A percentile compares a stretch with the other conserved stretches of the same genome.
Evolutionary conservation across 768 basidiomycete genomes (phyloP).

Genomic region (Boletus coccyginus): DNA sequence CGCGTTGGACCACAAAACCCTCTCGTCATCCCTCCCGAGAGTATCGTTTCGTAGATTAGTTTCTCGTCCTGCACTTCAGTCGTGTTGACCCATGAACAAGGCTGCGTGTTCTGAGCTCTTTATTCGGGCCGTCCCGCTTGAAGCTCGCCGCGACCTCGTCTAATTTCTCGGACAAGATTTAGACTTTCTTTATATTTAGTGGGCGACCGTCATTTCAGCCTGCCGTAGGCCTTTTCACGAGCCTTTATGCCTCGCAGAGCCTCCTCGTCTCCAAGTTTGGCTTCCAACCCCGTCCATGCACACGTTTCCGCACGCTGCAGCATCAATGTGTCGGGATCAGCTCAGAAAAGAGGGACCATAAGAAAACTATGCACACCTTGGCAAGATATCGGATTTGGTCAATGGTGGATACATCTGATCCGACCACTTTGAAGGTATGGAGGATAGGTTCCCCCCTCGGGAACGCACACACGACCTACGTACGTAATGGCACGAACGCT

Average conservation of each 20-base stretch:
- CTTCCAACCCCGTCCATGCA: conserved; percentile 58
- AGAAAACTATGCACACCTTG: conserved; percentile 40
- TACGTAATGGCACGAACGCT: conserved; percentile 55
- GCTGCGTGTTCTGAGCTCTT: too few species aligned
- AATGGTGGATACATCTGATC: conserved; percentile 55
- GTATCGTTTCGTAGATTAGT: too few species aligned
- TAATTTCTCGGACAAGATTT: conserved; percentile 21
- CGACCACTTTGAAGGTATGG: conserved; percentile 64
- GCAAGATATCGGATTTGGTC: conserved; percentile 49
- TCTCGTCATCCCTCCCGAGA: too few species aligned
- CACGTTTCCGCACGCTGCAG: conserved; percentile 66
- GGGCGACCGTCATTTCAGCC: conserved; percentile 13
- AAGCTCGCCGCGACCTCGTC: conserved; percentile 36
- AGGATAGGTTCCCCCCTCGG: conserved; percentile 39
- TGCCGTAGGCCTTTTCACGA: conserved; percentile 45
- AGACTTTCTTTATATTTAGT: not conserved
- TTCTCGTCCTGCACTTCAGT: too few species aligned
- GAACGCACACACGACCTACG: conserved; percentile 68
- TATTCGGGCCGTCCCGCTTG: conserved; percentile 33
- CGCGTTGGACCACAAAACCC: too few species aligned
- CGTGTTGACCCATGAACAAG: too few species aligned
- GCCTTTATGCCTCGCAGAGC: conserved; percentile 57
- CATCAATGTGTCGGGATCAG: conserved; percentile 44
- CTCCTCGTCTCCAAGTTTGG: conserved; percentile 66
- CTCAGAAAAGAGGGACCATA: not conserved